phyloP scores from a whole-genome alignment of 1,284 basidiomycete genomes.

The Irpex lacteus region DNA sequence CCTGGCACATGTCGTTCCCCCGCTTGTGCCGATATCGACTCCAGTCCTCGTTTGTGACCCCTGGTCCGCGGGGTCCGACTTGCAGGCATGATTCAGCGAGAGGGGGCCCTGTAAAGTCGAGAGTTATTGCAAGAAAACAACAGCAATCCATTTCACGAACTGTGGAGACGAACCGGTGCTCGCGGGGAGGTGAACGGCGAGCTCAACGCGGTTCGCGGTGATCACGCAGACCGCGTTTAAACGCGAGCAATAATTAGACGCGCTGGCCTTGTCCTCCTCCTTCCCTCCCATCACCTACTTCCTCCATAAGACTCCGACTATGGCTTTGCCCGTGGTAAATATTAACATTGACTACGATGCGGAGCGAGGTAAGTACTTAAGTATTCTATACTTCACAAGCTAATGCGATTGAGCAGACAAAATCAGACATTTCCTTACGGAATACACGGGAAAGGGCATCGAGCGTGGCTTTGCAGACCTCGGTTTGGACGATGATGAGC shows the following conservation, averaged over 20 bases:
- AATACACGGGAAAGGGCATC: constrained; percentile 69
- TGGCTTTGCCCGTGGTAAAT: constrained; percentile 50
- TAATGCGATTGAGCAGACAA: constrained; percentile 41
- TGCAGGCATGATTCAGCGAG: neutral
- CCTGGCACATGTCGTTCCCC: neutral
- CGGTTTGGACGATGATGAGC: constrained; percentile 61
- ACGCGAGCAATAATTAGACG: constrained; percentile 4
- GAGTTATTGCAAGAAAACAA: neutral
- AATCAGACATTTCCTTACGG: constrained; percentile 69
- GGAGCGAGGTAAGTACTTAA: constrained; percentile 33
- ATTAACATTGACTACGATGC: constrained; percentile 48
- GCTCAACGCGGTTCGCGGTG: neutral
- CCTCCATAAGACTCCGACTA: constrained; percentile 17
- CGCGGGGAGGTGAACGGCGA: too few relatives aligned
- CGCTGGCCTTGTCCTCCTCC: constrained; percentile 7
- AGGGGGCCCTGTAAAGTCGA: neutral
- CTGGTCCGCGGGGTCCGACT: neutral
- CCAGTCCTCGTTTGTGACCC: neutral
- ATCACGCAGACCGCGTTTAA: constrained; percentile 1
- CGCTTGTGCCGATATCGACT: neutral
- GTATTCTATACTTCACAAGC: constrained; percentile 11
- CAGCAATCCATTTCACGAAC: too few relatives aligned
- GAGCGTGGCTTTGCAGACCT: constrained; percentile 69
- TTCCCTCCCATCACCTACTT: constrained; percentile 1
- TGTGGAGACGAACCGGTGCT: too few relatives aligned